A percentile compares a stretch with the other conserved stretches of the same genome.
Evolutionary conservation across 2,329 filamentous ascomycete species (phyloP).

Genomic region (Ceratocystis alfenasii): DNA sequence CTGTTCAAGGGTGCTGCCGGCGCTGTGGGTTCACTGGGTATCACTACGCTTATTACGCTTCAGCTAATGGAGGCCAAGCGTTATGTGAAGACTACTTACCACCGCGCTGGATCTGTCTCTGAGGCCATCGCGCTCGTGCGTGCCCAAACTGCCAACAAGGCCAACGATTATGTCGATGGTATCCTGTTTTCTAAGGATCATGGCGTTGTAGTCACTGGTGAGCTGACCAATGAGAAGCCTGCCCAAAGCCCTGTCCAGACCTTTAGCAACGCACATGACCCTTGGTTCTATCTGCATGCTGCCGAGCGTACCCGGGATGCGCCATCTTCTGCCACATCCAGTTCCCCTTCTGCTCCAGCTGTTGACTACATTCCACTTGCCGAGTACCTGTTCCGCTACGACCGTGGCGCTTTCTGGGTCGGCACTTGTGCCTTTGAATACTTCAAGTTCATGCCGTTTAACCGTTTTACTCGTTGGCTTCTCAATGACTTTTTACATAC

Average conservation of each 20-base stretch:
- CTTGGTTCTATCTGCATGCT: constrained; percentile 68
- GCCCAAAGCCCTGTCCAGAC: constrained; percentile 37
- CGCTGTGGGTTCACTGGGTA: constrained; percentile 55
- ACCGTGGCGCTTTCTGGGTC: constrained; percentile 65
- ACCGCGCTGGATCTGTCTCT: constrained; percentile 38
- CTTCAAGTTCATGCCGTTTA: constrained; percentile 54
- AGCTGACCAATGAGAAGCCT: constrained; percentile 44
- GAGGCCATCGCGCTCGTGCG: constrained; percentile 40
- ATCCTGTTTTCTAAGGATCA: constrained; percentile 52
- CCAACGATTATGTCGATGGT: constrained; percentile 60
- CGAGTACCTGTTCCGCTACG: constrained; percentile 67
- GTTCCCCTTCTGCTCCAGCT: constrained; percentile 24
- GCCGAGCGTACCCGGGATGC: constrained; percentile 33
- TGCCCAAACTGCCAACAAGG: constrained; percentile 34
- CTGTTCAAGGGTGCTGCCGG: constrained; percentile 55
- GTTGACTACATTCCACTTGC: constrained; percentile 52
- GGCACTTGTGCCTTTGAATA: constrained; percentile 54
- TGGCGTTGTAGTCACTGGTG: constrained; percentile 55
- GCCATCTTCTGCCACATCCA: constrained; percentile 22
- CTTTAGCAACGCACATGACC: constrained; percentile 48
- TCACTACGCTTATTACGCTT: constrained; percentile 56
- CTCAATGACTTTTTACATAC: constrained; percentile 64
- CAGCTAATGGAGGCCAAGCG: constrained; percentile 46
- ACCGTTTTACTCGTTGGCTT: constrained; percentile 51
- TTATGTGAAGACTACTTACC: constrained; percentile 53